Conservation (phyloP, 2,329 filamentous ascomycete genomes). For the Fusarium aywerte region DNA sequence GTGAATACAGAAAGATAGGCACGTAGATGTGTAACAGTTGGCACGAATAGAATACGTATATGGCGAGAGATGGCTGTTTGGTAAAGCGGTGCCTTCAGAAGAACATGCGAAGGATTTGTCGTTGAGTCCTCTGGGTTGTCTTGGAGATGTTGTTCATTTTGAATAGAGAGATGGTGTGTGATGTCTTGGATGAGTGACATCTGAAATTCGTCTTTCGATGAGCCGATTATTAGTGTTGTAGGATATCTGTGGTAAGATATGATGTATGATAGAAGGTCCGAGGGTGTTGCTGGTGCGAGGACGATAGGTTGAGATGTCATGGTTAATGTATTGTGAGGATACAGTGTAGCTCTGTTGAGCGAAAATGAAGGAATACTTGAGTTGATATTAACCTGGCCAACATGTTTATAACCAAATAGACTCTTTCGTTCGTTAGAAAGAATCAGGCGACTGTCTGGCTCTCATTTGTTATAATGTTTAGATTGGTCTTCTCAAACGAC, state of each 20-base stretch:
- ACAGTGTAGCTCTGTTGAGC: conserved; percentile 26
- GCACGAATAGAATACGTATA: conserved; percentile 76
- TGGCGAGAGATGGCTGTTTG: conserved; percentile 75
- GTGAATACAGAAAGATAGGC: conserved; percentile 74
- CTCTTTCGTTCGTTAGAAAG: not conserved
- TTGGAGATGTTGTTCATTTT: conserved; percentile 4
- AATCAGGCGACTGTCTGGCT: not conserved
- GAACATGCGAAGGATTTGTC: conserved; percentile 21
- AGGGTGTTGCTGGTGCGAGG: conserved; percentile 64
- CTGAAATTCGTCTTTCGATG: conserved; percentile 72
- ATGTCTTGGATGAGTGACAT: conserved; percentile 65
- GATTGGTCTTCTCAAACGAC: not conserved
- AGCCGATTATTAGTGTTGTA: conserved; percentile 78
- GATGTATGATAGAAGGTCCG: conserved; percentile 73
- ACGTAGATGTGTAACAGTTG: conserved; percentile 79
- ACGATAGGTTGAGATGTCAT: conserved; percentile 53
- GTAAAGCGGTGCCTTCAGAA: conserved; percentile 73
- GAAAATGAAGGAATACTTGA: not conserved
- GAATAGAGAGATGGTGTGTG: conserved; percentile 34
- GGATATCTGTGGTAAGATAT: conserved; percentile 65
- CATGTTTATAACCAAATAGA: rapidly evolving
- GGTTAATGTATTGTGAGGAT: not conserved
- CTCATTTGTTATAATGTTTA: not conserved
- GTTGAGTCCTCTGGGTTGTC: not conserved
- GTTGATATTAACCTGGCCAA: not conserved